These are phyloP conservation scores for Aquilaria agallochum DNA, from an alignment of 441 rosid species.

Conservation along the genomic window DNA sequence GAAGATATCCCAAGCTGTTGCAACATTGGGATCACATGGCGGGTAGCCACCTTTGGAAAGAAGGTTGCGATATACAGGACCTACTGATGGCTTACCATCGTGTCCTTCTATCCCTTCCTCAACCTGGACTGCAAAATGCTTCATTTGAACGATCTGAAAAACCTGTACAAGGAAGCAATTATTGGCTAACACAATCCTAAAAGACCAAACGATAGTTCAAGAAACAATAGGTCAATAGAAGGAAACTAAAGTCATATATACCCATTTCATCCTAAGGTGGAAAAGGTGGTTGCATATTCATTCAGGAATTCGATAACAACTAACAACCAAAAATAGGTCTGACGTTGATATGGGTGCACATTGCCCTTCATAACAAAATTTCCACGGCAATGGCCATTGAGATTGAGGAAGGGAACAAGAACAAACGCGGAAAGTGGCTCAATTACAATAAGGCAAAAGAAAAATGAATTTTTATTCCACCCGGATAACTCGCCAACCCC, in stretches of 20 bases:
- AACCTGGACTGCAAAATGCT: conserved; percentile 66
- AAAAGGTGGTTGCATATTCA: too few relatives aligned
- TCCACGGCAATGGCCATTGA: neutral
- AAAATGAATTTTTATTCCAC: too few relatives aligned
- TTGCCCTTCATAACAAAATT: neutral
- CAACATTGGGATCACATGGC: conserved; percentile 38
- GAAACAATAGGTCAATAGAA: neutral
- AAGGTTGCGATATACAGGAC: conserved; percentile 83
- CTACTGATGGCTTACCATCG: conserved; percentile 75
- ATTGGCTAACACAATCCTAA: neutral
- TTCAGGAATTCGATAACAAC: too few relatives aligned
- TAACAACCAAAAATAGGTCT: too few relatives aligned
- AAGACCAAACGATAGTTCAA: neutral
- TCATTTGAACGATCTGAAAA: conserved; percentile 30
- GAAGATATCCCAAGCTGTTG: conserved; percentile 86
- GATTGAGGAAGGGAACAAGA: too few relatives aligned
- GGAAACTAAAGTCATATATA: too few relatives aligned
- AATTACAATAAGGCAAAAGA: too few relatives aligned
- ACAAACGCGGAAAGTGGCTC: too few relatives aligned
- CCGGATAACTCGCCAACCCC: too few relatives aligned
- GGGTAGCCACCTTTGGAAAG: conserved; percentile 65
- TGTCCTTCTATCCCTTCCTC: conserved; percentile 74
- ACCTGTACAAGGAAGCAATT: conserved; percentile 11
- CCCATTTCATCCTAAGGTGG: too few relatives aligned
- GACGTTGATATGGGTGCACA: neutral